Base-by-base conservation (phyloP, 495 filamentous ascomycete species). In the Hyaloscypha finlandica region DNA sequence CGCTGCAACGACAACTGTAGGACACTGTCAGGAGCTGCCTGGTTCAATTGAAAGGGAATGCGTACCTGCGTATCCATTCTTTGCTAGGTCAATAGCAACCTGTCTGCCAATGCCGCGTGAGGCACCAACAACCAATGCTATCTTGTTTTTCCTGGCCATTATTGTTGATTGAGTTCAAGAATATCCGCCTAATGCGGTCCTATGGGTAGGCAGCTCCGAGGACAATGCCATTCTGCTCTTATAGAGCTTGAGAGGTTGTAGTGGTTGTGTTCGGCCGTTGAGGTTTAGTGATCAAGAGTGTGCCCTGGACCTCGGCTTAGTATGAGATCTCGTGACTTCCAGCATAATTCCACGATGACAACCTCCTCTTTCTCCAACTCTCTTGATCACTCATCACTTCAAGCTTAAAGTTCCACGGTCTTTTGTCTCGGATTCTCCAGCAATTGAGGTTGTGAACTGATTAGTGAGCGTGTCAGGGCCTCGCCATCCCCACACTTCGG, bases 21-120 rank as follows among this genome's bases (percentile, higher is more conserved):
- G 16, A 56, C 22, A 5, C 22, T 25, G 30, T 64, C 22, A 69
- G 61, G 11, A 19, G 45, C 6, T 31, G 30, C 25, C 25, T 22
- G 22, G 5, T 42, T 19, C 20, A 53, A 51, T 51, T 19, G 5
- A 19, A 14, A 37, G 0, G 1, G 11, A 22, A 45, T 4, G 54
- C 80, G 61, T 77, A 89, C 91, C 90, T 54, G 82, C 78, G 70
- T 94, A 95, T 29, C 87, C 88, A 59, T 88, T 83, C 69, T 81
- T 85, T 19, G 90, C 89, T 2, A 94, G 80, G 71, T 90, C 88
- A 72, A 95, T 85, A 59, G 91, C 90, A 37, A 95, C 80, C 71
- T 93, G 91, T 30, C 92, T 81, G 19, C 92, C 92, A 61, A 95
- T 94, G 19, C 91, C 92, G 37, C 91, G 78, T 0, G 90, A 92